Base-by-base conservation (phyloP, 306 rosid species). In the Dalbergia cochinchinensis region DNA sequence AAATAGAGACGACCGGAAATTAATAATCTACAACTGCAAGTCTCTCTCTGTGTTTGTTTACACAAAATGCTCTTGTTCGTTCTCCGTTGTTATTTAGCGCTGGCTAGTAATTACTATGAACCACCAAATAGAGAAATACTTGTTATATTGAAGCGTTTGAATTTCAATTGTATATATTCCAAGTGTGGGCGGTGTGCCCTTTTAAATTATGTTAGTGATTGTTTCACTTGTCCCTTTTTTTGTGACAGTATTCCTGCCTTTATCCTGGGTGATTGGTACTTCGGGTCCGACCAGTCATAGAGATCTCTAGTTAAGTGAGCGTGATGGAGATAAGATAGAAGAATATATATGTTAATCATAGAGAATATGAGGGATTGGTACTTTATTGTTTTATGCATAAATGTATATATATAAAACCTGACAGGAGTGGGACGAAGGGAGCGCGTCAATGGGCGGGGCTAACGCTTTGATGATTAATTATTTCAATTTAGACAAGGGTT, bases 11-110 rank as follows among this genome's bases (percentile, higher is more conserved):
- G 3, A 12, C 0, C 3, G 9, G 33, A 53, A 73, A 33, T 12
- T 18, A 18, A 42, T 73, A 53, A 42, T 66, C 45, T 8, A 62
- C 18, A 57, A 78, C 45, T 8, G 50, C 18, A 57, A 78, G 31
- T 37, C 44, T 11, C 10, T 37, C 5, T 4, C 7, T 37, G 41
- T 5, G 41, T 37, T 55, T 61, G 66, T 61, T 61, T 31, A 61
- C 13, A 31, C 67, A 62, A 6, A 6, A 12, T 13, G 44, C 18
- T 62, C 11, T 5, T 33, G 67, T 62, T 33, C 20, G 1, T 62
- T 62, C 67, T 14, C 44, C 10, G 0, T 15, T 37, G 37, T 65
- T 42, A 8, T 63, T 63, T 12, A 6, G 41, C 20, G 7, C 5
- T 14, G 35, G 8, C 45, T 6, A 63, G 20, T 6, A 16, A 65